Evolutionary conservation across 306 rosid genomes (phyloP).

Genomic region (Pyrus pyrifolia): DNA sequence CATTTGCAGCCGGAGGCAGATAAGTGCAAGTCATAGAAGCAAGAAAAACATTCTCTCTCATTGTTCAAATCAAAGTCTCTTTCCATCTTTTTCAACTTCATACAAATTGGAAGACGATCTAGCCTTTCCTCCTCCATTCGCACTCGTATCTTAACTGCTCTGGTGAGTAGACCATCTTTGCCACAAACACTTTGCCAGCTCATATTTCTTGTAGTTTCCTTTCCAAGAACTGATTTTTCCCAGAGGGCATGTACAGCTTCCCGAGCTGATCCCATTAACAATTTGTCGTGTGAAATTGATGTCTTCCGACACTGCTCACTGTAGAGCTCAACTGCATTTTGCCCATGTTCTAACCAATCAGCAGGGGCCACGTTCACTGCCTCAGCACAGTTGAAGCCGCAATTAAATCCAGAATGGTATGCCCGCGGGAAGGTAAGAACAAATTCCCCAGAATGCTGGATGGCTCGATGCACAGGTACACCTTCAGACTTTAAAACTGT

Average conservation of each 20-base stretch:
- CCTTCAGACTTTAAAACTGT: constrained; percentile 86
- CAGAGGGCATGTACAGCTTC: constrained; percentile 60
- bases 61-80: constrained; percentile 48
- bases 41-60: constrained; percentile 83
- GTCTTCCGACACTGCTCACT: constrained; percentile 79
- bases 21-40: constrained; percentile 83
- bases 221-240: constrained; percentile 40
- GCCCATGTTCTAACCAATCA: constrained; percentile 96
- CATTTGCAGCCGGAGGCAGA: constrained; percentile 74
- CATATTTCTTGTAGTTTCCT: constrained; percentile 36
- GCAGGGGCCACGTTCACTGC: constrained; percentile 98
- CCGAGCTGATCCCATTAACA: constrained; percentile 69
- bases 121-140: constrained; percentile 72
- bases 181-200: constrained; percentile 67
- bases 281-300: constrained; percentile 88
- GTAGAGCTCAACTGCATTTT: constrained; percentile 85
- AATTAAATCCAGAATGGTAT: constrained; percentile 89
- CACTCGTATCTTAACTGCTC: constrained; percentile 64
- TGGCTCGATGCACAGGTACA: constrained; percentile 71
- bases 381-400: constrained; percentile 98
- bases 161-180: constrained; percentile 69
- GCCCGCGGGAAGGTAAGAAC: constrained; percentile 98
- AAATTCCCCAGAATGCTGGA: constrained; percentile 82
- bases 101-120: constrained; percentile 44
- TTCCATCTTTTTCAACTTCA: constrained; percentile 65